Conservation (phyloP, 129 eudicot species). For the Lactuca sativa region DNA sequence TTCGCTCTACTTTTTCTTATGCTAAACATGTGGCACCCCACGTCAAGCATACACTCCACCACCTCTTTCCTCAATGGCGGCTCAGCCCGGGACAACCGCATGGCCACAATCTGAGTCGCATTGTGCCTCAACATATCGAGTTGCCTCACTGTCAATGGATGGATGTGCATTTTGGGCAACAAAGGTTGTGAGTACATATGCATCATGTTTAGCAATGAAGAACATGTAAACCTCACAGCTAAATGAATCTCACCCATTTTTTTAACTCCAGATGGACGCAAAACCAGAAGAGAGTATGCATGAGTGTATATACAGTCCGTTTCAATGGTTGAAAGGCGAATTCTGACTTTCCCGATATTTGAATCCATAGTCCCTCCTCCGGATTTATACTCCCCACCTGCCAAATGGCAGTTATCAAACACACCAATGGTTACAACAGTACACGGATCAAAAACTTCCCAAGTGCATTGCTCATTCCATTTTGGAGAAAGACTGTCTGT, state of each 20-base stretch:
- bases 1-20: slow-evolving; percentile 56
- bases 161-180: slow-evolving; percentile 50
- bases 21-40: slow-evolving; percentile 56
- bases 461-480: slow-evolving; percentile 48
- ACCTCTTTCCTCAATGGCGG: slow-evolving; percentile 48
- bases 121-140: slow-evolving; percentile 44
- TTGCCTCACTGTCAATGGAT: slow-evolving; percentile 47
- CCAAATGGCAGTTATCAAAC: slow-evolving; percentile 43
- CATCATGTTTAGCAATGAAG: slow-evolving; percentile 49
- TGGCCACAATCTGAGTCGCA: slow-evolving; percentile 43
- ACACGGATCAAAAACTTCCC: slow-evolving; percentile 57
- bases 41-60: slow-evolving; percentile 50
- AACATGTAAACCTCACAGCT: slow-evolving; percentile 50
- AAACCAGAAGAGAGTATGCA: slow-evolving; percentile 52
- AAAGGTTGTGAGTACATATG: slow-evolving; percentile 48
- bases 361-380: slow-evolving; percentile 39
- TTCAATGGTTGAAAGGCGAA: slow-evolving; percentile 51
- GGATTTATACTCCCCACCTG: slow-evolving; percentile 31
- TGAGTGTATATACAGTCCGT: slow-evolving; percentile 45
- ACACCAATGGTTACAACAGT: slow-evolving; percentile 48
- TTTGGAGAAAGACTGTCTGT: slow-evolving; percentile 38
- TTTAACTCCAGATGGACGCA: slow-evolving; percentile 48
- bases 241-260: slow-evolving; percentile 54
- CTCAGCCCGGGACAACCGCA: slow-evolving; percentile 42
- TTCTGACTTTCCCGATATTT: slow-evolving; percentile 47